Conservation (phyloP, 805 yeast species). For the Saturnispora kantuleensis region DNA sequence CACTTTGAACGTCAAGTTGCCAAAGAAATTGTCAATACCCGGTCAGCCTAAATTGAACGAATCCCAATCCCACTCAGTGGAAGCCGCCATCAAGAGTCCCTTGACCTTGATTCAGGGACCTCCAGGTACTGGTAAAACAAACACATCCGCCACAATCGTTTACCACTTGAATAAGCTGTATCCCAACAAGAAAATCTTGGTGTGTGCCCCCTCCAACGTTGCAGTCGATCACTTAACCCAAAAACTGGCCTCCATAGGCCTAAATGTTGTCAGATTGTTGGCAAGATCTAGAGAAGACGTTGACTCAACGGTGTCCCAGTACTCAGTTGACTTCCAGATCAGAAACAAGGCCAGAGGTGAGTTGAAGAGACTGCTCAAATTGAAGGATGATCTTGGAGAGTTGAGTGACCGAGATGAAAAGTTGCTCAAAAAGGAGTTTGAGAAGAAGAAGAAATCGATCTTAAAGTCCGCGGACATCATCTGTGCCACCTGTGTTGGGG, state of each 20-base stretch:
- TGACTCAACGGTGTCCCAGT: slow-evolving; percentile 48
- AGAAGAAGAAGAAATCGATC: slow-evolving; percentile 33
- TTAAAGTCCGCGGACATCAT: slow-evolving; percentile 59
- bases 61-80: slow-evolving; percentile 74
- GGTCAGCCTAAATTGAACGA: slow-evolving; percentile 61
- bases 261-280: slow-evolving; percentile 66
- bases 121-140: slow-evolving; percentile 95
- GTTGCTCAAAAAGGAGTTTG: slow-evolving; percentile 22
- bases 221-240: slow-evolving; percentile 87
- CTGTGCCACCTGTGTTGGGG: slow-evolving; percentile 89
- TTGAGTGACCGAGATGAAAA: slow-evolving; percentile 45
- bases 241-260: slow-evolving; percentile 58
- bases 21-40: slow-evolving; percentile 51
- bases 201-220: slow-evolving; percentile 92
- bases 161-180: slow-evolving; percentile 60
- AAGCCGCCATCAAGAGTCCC: slow-evolving; percentile 57
- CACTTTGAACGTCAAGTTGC: slow-evolving; percentile 52
- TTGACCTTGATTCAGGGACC: slow-evolving; percentile 87
- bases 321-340: slow-evolving; percentile 49
- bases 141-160: slow-evolving; percentile 81
- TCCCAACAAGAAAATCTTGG: slow-evolving; percentile 53
- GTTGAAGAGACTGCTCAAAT: slow-evolving; percentile 45
- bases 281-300: slow-evolving; percentile 78
- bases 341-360: slow-evolving; percentile 40
- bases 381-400: slow-evolving; percentile 62